These are phyloP conservation scores for Collybia nuda DNA, from an alignment of 768 basidiomycete genomes.

Conservation along the genomic window DNA sequence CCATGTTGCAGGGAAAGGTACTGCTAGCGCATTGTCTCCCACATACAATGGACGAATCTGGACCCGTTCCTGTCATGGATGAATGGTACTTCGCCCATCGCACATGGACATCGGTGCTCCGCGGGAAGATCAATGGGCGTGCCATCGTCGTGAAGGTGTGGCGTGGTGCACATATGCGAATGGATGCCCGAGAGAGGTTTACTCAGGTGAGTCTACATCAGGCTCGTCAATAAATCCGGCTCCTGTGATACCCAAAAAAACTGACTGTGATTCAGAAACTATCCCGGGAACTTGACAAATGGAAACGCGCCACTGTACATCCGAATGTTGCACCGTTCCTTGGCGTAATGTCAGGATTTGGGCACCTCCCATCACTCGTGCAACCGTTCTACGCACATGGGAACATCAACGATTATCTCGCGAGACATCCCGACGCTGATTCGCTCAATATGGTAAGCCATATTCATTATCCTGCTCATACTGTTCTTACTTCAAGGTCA, in stretches of 20 bases:
- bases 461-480: too few species aligned
- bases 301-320: constrained; percentile 14
- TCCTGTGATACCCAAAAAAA: neutral
- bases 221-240: neutral
- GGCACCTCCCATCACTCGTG: constrained; percentile 12
- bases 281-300: constrained; percentile 11
- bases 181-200: constrained; percentile 1
- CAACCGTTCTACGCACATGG: constrained; percentile 9
- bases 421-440: constrained; percentile 4
- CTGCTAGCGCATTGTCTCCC: too few species aligned
- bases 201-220: constrained; percentile 3
- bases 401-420: constrained; percentile 14
- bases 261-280: constrained; percentile 4
- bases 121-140: constrained; percentile 1
- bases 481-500: neutral
- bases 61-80: too few species aligned
- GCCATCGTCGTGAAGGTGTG: constrained; percentile 12
- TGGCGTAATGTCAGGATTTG: constrained; percentile 10
- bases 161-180: constrained; percentile 7
- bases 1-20: too few species aligned
- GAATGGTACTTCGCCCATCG: neutral
- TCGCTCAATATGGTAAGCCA: constrained; percentile 8
- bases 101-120: neutral
- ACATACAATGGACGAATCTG: too few species aligned
- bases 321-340: constrained; percentile 14